Evolutionary conservation across 495 filamentous ascomycete genomes (phyloP), one percentile per base, ranked within the genome.

Genomic region (Neurospora terricola): DNA sequence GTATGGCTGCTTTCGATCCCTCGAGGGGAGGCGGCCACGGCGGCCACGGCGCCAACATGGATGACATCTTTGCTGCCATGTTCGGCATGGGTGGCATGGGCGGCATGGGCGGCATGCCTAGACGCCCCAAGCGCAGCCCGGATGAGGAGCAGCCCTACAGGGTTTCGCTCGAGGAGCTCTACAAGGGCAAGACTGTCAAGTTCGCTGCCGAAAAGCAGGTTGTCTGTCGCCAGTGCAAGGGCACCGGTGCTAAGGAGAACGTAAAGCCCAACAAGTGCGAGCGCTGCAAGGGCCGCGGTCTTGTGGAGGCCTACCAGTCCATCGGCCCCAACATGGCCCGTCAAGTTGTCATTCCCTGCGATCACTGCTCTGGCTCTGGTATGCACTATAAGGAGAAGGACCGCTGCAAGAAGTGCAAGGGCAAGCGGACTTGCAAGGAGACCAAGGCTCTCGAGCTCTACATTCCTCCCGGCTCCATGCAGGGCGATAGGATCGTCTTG

Each of bases 391-490:
- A 92, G 81, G 93, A 96, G 75, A 98, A 98, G 85, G 96, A 99
- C 74, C 91, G 92, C 80, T 99, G 96, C 86, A 96, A 94, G 86
- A 97, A 96, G 86, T 99, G 96, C 88, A 97, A 98, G 83, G 96
- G 96, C 66, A 90, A 91, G 78, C 88, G 92, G 70, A 92, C 93
- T 5, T 85, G 87, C 39, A 89, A 92, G 79, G 90, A 93, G 80
- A 95, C 91, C 82, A 99, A 98, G 84, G 91, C 96, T 14, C 83
- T 99, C 62, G 96, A 99, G 82, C 89, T 99, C 43, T 98, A 98
- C 83, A 97, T 99, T 73, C 94, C 96, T 38, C 91, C 91, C 45
- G 96, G 96, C 62, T 91, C 94, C 42, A 89, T 88, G 85, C 89
- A 96, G 80, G 95, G 95, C 72, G 96, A 98, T 73, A 88, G 89